Percentiles rank a stretch among this genome's conserved stretches.
Evolutionary conservation across 2,329 filamentous ascomycete species (phyloP).

Genomic region (Trichoderma sp.): DNA sequence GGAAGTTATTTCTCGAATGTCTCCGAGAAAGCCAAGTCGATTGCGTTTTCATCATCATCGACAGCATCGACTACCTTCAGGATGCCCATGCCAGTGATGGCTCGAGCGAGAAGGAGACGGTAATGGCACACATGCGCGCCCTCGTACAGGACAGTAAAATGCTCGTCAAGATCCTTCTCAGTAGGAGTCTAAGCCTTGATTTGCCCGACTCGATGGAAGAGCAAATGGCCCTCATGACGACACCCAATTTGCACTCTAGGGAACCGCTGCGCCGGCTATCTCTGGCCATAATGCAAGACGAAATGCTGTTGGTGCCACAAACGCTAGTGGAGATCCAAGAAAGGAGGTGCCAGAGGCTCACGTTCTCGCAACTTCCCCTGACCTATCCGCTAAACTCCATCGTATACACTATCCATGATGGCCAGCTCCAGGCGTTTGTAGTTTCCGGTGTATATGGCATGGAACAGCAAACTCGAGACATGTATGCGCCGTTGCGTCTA

Average conservation of each 20-base stretch:
- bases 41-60: not conserved
- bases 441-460: too few relatives aligned
- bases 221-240: not conserved
- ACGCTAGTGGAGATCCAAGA: not conserved
- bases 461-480: too few relatives aligned
- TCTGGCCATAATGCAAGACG: not conserved
- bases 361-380: not conserved
- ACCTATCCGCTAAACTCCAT: not conserved
- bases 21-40: not conserved
- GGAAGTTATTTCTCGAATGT: not conserved
- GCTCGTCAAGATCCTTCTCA: not conserved
- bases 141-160: not conserved
- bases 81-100: not conserved
- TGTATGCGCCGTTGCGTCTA: too few relatives aligned
- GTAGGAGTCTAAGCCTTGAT: not conserved
- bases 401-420: too few relatives aligned
- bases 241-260: not conserved
- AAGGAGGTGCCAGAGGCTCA: not conserved
- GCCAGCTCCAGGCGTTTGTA: too few relatives aligned
- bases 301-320: not conserved
- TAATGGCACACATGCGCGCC: not conserved
- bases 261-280: not conserved
- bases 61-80: not conserved
- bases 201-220: not conserved
- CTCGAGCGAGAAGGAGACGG: conserved; percentile 29